Evolutionary conservation across 768 basidiomycete genomes (phyloP), one percentile per base, ranked within the genome.

Genomic region (Royoungia palumana): DNA sequence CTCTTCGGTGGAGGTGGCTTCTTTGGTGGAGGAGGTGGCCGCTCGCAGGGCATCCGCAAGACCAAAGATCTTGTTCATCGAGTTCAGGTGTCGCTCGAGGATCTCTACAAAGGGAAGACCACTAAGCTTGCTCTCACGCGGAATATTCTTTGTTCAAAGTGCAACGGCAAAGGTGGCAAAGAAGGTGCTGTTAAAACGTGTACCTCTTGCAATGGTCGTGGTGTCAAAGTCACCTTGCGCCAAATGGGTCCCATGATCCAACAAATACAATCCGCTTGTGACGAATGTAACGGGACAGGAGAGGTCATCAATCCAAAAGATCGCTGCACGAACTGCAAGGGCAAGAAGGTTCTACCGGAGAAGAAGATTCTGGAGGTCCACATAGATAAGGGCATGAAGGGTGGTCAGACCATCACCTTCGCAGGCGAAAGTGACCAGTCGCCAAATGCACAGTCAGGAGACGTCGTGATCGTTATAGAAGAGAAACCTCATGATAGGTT

Each of bases 221-320:
- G 96, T 61, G 72, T 94, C 75, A 89, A 85, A 67, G 70, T 97
- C 63, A 91, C 87, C 44, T 73, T 98, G 53, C 89, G 96, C 53
- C 96, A 98, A 69, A 89, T 99, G 83, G 96, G 96, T 22, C 96
- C 96, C 5, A 99, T 99, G 96, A 91, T 99, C 60, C 96, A 99
- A 71, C 95, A 99, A 72, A 90, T 98, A 58, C 96, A 98, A 67
- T 89, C 92, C 46, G 78, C 83, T 38, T 99, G 96, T 74, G 83
- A 87, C 65, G 96, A 97, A 14, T 99, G 96, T 69, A 80, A 77
- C 43, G 96, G 91, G 14, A 80, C 83, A n/a, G 96, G 96, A 57
- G 95, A 99, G 70, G 77, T 94, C 59, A 96, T 99, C 76, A 94
- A 92, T 68, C 64, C 73, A 48, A 97, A 94, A 69, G 93, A 98